Conservation (phyloP, 148 eudicot species). For the Chenopodium suecicum region DNA sequence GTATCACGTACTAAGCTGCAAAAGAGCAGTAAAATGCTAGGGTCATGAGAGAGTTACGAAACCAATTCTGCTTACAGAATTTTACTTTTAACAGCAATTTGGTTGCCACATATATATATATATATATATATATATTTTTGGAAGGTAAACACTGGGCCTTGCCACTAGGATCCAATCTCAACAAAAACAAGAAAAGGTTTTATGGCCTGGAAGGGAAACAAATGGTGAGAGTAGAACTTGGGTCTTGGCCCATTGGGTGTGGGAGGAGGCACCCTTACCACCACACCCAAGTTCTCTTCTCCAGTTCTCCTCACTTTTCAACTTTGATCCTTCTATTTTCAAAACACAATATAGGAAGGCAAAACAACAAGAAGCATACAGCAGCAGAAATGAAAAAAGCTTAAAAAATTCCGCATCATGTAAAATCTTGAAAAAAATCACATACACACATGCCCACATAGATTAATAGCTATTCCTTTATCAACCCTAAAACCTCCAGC, state of each 20-base stretch:
- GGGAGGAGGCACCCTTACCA: too few species aligned
- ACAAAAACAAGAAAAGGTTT: too few species aligned
- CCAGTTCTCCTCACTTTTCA: too few species aligned
- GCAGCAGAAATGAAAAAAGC: not conserved
- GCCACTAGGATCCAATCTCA: too few species aligned
- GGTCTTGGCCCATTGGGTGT: too few species aligned
- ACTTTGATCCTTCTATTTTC: not conserved
- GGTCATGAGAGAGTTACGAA: not conserved
- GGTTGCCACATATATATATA: not conserved
- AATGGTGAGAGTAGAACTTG: too few species aligned
- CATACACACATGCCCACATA: not conserved
- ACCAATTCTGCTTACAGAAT: not conserved
- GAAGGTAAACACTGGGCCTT: too few species aligned
- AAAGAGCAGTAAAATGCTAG: not conserved
- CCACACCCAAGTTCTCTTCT: too few species aligned
- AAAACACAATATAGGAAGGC: not conserved
- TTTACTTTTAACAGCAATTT: not conserved
- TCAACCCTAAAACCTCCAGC: constrained; percentile 3
- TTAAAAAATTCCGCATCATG: not conserved
- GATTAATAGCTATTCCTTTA: not conserved
- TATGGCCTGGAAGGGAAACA: too few species aligned
- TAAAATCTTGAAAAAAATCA: too few species aligned
- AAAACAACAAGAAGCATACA: not conserved
- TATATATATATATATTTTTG: too few species aligned
- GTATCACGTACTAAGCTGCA: not conserved